These are phyloP conservation scores for Metschnikowia gruessii DNA, from an alignment of 805 yeast genomes.

Conservation along the genomic window DNA sequence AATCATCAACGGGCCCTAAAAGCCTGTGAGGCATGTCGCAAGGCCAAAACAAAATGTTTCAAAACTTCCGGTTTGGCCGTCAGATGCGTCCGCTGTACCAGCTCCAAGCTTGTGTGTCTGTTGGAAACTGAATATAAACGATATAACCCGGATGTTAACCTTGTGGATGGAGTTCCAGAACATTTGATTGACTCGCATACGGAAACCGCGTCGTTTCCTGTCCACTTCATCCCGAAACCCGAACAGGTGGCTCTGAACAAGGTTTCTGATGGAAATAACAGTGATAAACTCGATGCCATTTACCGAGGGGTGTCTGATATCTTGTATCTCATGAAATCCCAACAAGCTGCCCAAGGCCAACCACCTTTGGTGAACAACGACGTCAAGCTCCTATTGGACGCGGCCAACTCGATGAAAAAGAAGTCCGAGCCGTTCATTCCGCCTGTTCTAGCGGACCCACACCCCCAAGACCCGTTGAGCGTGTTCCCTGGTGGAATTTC, in stretches of 20 bases:
- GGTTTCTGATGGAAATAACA: not conserved
- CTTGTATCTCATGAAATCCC: conserved; percentile 23
- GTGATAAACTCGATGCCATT: conserved; percentile 29
- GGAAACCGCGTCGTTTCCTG: conserved; percentile 9
- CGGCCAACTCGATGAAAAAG: conserved; percentile 27
- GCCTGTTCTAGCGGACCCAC: conserved; percentile 1
- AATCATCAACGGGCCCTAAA: conserved; percentile 38
- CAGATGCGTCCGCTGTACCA: conserved; percentile 58
- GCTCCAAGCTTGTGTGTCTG: conserved; percentile 51
- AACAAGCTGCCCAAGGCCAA: conserved; percentile 4
- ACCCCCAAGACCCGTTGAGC: conserved; percentile 3
- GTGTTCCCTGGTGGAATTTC: not conserved
- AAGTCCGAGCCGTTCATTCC: conserved; percentile 1
- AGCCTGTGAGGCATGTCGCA: conserved; percentile 56
- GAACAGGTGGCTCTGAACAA: not conserved
- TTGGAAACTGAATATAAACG: conserved; percentile 32
- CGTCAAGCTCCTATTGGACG: conserved; percentile 26
- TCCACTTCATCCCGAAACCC: conserved; percentile 9
- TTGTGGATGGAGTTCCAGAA: conserved; percentile 19
- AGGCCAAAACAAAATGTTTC: conserved; percentile 61
- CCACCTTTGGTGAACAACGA: conserved; percentile 18
- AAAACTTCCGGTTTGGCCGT: conserved; percentile 44
- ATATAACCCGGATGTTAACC: conserved; percentile 15
- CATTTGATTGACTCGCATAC: conserved; percentile 12
- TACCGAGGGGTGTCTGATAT: conserved; percentile 37